Conservation (phyloP, 1,284 basidiomycete species). For the Ceratobasidium sp. region DNA sequence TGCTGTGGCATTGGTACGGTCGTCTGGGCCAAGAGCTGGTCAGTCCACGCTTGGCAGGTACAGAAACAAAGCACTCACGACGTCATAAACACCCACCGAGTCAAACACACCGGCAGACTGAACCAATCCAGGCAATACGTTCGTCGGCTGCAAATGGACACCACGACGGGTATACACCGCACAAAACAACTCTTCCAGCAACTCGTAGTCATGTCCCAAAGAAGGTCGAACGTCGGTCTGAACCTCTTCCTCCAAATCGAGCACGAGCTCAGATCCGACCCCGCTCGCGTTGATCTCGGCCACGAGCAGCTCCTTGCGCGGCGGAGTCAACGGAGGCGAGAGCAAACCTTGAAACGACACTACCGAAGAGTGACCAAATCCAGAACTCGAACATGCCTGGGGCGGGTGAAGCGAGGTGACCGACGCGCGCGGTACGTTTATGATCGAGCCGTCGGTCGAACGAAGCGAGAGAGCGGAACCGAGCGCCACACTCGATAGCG, state of each 20-base stretch:
- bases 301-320: slow-evolving; percentile 7
- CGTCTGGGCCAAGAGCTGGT: not conserved
- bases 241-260: not conserved
- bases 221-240: not conserved
- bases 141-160: slow-evolving; percentile 37
- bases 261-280: not conserved
- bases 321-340: slow-evolving; percentile 24
- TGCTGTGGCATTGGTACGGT: not conserved
- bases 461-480: slow-evolving; percentile 29
- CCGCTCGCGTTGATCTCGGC: not conserved
- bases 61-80: slow-evolving; percentile 3
- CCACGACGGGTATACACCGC: slow-evolving; percentile 37
- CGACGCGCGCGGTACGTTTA: not conserved
- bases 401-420: slow-evolving; percentile 22
- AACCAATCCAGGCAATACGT: slow-evolving; percentile 15
- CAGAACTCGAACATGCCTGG: not conserved
- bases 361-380: slow-evolving; percentile 13
- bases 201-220: slow-evolving; percentile 38
- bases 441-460: slow-evolving; percentile 11
- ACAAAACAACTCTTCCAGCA: slow-evolving; percentile 43
- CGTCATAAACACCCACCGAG: not conserved
- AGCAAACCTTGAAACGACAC: slow-evolving; percentile 22
- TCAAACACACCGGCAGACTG: slow-evolving; percentile 4
- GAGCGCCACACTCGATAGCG: slow-evolving; percentile 25
- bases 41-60: too few species aligned